Evolutionary conservation across 2,329 filamentous ascomycete genomes (phyloP), one percentile per base, ranked within the genome.

Genomic region (Aspergillus aculeatus): DNA sequence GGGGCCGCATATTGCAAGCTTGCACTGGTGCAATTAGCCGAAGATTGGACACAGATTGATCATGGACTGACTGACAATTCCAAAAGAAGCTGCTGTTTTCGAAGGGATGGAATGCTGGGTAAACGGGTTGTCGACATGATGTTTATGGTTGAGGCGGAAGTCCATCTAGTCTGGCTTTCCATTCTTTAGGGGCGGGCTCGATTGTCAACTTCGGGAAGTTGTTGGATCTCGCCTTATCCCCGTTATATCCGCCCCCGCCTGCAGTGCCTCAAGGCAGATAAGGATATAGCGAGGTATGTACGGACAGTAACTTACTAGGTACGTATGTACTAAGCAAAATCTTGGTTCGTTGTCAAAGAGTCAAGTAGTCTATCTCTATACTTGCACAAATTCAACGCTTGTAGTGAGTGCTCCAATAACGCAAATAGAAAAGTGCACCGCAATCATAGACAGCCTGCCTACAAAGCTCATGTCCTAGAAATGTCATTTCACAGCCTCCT

Each of bases 1-100:
- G 93, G 93, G 73, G 90, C 92, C 60, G 89, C 87, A 78, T 91
- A 86, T 75, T 90, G 92, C 68, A 96, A 82, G 62, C 90, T 90
- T 62, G 90, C 85, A 77, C 92, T 96, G 55, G 24, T 31, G 23
- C 31, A 52, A 50, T 52, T 16, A 57, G 58, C 32, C 49, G 47
- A 56, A 11, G 32, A 2, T 47, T 2, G 19, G 19, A 19, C 38
- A 21, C 6, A 4, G 10, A 3, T 38, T 10, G 12, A 21, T 9
- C 14, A 41, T 11, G 5, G 16, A 16, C 16, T 51, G 10, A 68
- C 88, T 66, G 81, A 95, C 91, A 94, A 95, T 79, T 95, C 91
- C 60, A 91, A 83, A 47, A 92, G 82, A 53, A 95, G 83, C 71
- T 92, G 89, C 75, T 95, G 90, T 74, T 84, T 87, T 69, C 53